These are phyloP conservation scores for Phylloporus arenicola DNA, from an alignment of 768 basidiomycete genomes.

Conservation along the genomic window DNA sequence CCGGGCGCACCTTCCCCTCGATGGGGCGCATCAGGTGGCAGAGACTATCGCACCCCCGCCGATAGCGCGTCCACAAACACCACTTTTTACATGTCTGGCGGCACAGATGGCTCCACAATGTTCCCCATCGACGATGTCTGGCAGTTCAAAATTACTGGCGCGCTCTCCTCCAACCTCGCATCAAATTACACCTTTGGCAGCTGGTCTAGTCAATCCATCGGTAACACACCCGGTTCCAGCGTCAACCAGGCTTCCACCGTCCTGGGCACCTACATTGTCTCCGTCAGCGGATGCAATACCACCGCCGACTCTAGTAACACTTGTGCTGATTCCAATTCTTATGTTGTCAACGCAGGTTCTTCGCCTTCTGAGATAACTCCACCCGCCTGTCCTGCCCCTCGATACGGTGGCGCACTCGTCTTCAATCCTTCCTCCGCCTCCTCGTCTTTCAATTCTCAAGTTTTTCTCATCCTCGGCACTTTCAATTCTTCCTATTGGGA, in stretches of 20 bases:
- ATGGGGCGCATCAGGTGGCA: conserved; percentile 72
- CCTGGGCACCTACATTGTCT: conserved; percentile 46
- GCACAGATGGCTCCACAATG: conserved; percentile 43
- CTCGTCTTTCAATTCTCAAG: conserved; percentile 55
- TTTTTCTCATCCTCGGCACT: conserved; percentile 64
- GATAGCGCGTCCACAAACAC: conserved; percentile 46
- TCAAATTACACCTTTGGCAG: conserved; percentile 41
- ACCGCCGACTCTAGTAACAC: conserved; percentile 34
- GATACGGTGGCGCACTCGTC: conserved; percentile 53
- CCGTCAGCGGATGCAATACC: conserved; percentile 58
- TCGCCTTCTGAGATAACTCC: conserved; percentile 34
- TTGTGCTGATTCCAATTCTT: conserved; percentile 59
- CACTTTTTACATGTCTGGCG: conserved; percentile 72
- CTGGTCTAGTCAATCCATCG: conserved; percentile 51
- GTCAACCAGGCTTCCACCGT: conserved; percentile 57
- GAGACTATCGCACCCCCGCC: conserved; percentile 46
- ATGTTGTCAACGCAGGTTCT: conserved; percentile 38
- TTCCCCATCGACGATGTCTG: conserved; percentile 62
- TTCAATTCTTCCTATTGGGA: conserved; percentile 63
- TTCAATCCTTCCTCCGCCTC: conserved; percentile 47
- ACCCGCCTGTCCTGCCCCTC: conserved; percentile 58
- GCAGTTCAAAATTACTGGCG: conserved; percentile 64
- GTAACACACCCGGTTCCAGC: conserved; percentile 26
- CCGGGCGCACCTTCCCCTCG: conserved; percentile 54
- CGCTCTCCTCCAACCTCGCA: conserved; percentile 63